Conservation (phyloP, 2,329 filamentous ascomycete genomes). For the Raffaelea deltoideospora region DNA sequence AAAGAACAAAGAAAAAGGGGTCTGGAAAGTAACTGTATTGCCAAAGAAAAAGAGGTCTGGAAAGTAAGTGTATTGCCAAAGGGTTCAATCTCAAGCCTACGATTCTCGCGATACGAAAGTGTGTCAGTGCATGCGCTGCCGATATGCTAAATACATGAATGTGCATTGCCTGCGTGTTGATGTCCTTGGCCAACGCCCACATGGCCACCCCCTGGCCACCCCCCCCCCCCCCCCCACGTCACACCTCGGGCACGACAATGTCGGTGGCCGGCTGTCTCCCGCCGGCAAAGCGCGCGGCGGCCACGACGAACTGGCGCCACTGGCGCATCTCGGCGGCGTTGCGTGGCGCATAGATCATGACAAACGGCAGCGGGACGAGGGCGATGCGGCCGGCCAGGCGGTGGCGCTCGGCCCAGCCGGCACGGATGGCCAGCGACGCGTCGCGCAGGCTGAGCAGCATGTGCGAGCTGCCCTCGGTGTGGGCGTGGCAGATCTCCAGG, state of each 20-base stretch:
- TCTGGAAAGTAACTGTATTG: no score
- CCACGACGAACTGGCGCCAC: conserved; percentile 13
- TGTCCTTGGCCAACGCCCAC: no score
- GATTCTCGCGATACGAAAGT: no score
- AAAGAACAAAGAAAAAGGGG: no score
- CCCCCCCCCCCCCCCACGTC: no score
- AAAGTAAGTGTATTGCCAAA: no score
- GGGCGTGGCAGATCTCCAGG: conserved; percentile 22
- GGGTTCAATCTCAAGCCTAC: no score
- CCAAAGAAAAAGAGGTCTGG: no score
- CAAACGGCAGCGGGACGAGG: conserved; percentile 19
- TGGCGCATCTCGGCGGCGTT: conserved; percentile 19
- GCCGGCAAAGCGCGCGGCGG: conserved; percentile 5
- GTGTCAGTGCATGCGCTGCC: no score
- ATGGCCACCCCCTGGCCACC: no score
- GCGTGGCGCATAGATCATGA: conserved; percentile 25
- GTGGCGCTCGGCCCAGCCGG: conserved; percentile 26
- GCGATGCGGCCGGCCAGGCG: conserved; percentile 6
- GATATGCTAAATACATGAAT: no score
- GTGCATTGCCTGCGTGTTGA: no score
- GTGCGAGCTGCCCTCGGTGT: conserved; percentile 24
- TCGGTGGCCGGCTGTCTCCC: not conserved
- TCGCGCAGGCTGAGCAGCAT: conserved; percentile 21
- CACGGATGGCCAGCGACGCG: conserved; percentile 17
- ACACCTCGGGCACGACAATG: conserved; percentile 2